Evolutionary conservation across 2,329 filamentous ascomycete genomes (phyloP), one percentile per base, ranked within the genome.

Genomic region (Periconia sp.): DNA sequence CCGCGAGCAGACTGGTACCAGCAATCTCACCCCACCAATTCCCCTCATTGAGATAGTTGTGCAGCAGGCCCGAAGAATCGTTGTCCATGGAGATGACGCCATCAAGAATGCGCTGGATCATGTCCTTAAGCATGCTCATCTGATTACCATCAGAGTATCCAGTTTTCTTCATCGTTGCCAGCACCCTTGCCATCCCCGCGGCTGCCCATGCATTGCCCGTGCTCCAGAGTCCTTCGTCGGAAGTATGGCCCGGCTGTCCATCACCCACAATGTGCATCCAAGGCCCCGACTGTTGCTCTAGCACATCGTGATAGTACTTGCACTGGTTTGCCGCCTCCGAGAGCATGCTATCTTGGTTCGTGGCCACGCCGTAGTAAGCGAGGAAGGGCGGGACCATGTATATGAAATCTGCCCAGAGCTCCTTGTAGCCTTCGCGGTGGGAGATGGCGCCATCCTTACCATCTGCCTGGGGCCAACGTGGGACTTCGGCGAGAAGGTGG

Each of bases 341-440:
- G 18, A 75, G 44, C 13, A 72, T 46, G 6, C 37, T 50, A 10
- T 64, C 22, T 39, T 77, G 63, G n/a, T 64, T 54, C 0, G 54
- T 61, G 11, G 66, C 67, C 6, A 75, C 70, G 18, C 65, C 75
- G 53, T 73, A 72, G 52, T 75, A 78, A 3, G 76, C 76, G 13
- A 78, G 58, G 29, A 74, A 74, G 1, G 78, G 76, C n/a, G 76
- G 75, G 1, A 70, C 71, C 76, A 78, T 79, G 52, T 74, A 75
- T 5, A 78, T 44, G 50, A 73, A 76, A 54, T 80, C 78, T 11
- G 75, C 70, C 74, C 76, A 78, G 8, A 78, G 61, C 43, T 78
- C 73, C 4, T 70, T 51, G 5, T 65, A 61, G 12, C 69, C 63
- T 17, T 70, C 58, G 18, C 76, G 68, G 50, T 80, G 77, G 33